A percentile compares a stretch with the other conserved stretches of the same genome.
Evolutionary conservation across 768 basidiomycete species (phyloP).

Genomic region (Trichaptum fuscoviolaceum): DNA sequence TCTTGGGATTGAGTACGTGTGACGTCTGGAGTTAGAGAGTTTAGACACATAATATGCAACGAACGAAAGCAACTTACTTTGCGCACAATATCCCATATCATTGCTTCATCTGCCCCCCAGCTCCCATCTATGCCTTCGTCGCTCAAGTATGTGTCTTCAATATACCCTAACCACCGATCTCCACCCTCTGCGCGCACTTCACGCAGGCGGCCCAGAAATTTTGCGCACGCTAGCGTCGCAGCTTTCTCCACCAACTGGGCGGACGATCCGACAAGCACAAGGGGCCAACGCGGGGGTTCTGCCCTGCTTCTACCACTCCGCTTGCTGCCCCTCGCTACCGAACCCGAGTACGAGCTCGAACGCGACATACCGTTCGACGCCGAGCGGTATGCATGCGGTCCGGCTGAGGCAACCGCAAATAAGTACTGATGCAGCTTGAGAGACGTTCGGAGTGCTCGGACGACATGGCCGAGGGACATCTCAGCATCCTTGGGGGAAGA

Average conservation of each 20-base stretch:
- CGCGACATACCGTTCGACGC: not conserved
- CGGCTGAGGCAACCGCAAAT: not conserved
- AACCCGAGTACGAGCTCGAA: not conserved
- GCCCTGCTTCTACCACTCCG: not conserved
- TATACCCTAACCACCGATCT: slow-evolving; percentile 35
- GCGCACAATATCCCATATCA: slow-evolving; percentile 65
- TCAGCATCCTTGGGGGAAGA: slow-evolving; percentile 49
- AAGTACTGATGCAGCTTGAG: slow-evolving; percentile 41
- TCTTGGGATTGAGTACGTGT: slow-evolving; percentile 49
- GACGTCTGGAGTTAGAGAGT: slow-evolving; percentile 27
- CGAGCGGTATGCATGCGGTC: slow-evolving; percentile 41
- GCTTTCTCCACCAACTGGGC: slow-evolving; percentile 59
- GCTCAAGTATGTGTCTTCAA: slow-evolving; percentile 49
- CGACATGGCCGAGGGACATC: slow-evolving; percentile 51
- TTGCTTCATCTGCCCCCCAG: slow-evolving; percentile 41
- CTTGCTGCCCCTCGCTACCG: not conserved
- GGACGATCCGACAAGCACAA: slow-evolving; percentile 57
- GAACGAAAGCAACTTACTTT: slow-evolving; percentile 28
- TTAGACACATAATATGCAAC: not conserved
- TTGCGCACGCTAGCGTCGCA: slow-evolving; percentile 55
- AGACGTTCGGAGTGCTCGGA: slow-evolving; percentile 30
- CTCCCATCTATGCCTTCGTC: slow-evolving; percentile 27
- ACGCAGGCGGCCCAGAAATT: slow-evolving; percentile 63
- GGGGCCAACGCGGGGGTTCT: slow-evolving; percentile 20
- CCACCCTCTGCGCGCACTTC: slow-evolving; percentile 15